phyloP scores from a whole-genome alignment of 805 yeast species.

The Ogataea henricii region DNA sequence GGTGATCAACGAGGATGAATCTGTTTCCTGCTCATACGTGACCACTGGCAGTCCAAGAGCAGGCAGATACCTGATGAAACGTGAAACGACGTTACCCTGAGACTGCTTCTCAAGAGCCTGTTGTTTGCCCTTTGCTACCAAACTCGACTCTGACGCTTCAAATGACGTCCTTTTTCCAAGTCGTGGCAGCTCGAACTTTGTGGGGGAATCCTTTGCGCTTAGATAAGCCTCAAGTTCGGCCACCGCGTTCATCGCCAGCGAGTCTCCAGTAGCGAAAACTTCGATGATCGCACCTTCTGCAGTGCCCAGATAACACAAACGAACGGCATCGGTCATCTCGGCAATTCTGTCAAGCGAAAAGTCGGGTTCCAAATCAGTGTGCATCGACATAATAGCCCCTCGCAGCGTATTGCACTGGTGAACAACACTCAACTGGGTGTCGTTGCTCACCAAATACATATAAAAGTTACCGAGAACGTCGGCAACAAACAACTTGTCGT shows the following conservation, averaged over 20 bases:
- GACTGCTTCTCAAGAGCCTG: neutral
- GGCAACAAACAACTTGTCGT: slow-evolving; percentile 1
- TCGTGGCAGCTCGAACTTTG: neutral
- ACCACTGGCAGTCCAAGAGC: neutral
- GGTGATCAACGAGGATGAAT: neutral
- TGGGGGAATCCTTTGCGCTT: neutral
- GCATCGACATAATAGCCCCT: neutral
- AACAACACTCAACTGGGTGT: neutral
- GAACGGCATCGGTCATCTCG: neutral
- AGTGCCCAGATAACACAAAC: neutral
- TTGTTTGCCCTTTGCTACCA: neutral
- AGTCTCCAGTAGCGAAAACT: neutral
- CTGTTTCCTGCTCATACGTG: neutral
- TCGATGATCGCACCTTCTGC: slow-evolving; percentile 2
- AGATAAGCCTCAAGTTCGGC: neutral
- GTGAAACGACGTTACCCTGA: neutral
- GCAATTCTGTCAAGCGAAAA: neutral
- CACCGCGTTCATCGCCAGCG: slow-evolving; percentile 1
- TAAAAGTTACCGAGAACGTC: slow-evolving; percentile 1
- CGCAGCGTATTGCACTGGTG: neutral
- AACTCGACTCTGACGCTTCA: neutral
- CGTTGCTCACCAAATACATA: neutral
- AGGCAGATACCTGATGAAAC: neutral
- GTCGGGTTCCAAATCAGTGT: neutral
- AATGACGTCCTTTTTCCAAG: neutral